Base-by-base conservation (phyloP, 108 stramenopile genomes). In the Fragilaria crotonensis region DNA sequence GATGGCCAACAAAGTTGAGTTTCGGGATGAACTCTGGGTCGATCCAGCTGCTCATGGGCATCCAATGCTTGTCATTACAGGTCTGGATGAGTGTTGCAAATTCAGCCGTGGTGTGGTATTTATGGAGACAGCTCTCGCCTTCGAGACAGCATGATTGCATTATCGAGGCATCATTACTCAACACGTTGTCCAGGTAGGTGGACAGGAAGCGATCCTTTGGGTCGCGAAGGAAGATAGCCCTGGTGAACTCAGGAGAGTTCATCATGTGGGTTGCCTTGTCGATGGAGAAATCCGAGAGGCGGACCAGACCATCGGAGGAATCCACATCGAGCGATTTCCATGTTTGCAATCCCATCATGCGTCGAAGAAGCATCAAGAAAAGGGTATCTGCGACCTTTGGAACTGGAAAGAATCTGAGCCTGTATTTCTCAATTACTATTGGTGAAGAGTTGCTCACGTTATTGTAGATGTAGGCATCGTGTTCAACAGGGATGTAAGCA, bases 361-460 rank as follows among this genome's bases (percentile, higher is more conserved):
- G 62, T 45, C 75, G 74, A 64, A 78, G 74, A 11, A 78, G 60
- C 23, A 62, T 48, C 46, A 71, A 76, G 52, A 55, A 77, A 36
- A 49, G 57, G 14, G 77, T 79, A 52, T 66, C 73, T 4, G 50
- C 72, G 18, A 63, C 71, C 45, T 76, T 76, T 18, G 75, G 72
- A 14, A 67, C 48, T 1, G 75, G 59, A 47, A 78, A 83, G 52
- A 83, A 83, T 14, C 78, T 33, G 11, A 83, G 63, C 48, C 72
- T 75, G 74, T 75, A 67, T 17, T 71, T 33, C 62, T 75, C 73
- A 45, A 78, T 52, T 25, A 82, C 74, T n/a, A 72, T 49, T 17
- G 77, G 72, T 41, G 62, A n/a, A n/a, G n/a, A n/a, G n/a, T n/a
- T n/a, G n/a, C n/a, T n/a, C n/a, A n/a, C n/a, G n/a, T n/a, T n/a